A percentile compares a stretch with the other conserved stretches of the same genome.
Conservation (phyloP, 2,329 filamentous ascomycete species). For the Talaromyces sp. region DNA sequence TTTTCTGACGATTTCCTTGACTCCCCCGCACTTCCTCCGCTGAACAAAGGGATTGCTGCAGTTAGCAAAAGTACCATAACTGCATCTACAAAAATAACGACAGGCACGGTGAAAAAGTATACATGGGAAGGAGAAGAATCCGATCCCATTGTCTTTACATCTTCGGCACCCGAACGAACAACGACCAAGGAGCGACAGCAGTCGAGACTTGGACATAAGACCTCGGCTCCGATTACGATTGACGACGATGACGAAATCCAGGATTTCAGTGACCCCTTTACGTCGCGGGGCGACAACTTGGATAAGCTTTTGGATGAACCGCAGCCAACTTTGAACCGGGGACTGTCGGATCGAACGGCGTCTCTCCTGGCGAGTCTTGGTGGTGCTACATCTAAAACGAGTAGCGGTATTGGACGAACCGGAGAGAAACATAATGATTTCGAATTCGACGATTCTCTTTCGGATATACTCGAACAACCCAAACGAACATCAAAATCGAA, state of each 20-base stretch:
- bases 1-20: constrained; percentile 10
- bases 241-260: constrained; percentile 32
- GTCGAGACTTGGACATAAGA: background rate
- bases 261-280: constrained; percentile 27
- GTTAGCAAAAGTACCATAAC: constrained; percentile 1
- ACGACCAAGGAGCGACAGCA: constrained; percentile 3
- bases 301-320: constrained; percentile 19
- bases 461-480: constrained; percentile 40
- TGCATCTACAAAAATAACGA: background rate
- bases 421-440: background rate
- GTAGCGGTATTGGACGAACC: background rate
- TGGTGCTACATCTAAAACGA: background rate
- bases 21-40: background rate
- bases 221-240: constrained; percentile 25
- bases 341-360: constrained; percentile 37
- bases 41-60: background rate
- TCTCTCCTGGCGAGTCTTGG: constrained; percentile 31
- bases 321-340: constrained; percentile 12
- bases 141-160: constrained; percentile 40
- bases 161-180: constrained; percentile 27
- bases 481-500: constrained; percentile 9
- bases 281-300: constrained; percentile 17
- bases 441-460: constrained; percentile 14
- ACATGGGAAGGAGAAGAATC: constrained; percentile 21
- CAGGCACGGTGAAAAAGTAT: constrained; percentile 5